Percentiles rank a stretch among this genome's conserved stretches.
Evolutionary conservation across 73 alveolate genomes (phyloP).

Genomic region (Blepharisma stoltei): DNA sequence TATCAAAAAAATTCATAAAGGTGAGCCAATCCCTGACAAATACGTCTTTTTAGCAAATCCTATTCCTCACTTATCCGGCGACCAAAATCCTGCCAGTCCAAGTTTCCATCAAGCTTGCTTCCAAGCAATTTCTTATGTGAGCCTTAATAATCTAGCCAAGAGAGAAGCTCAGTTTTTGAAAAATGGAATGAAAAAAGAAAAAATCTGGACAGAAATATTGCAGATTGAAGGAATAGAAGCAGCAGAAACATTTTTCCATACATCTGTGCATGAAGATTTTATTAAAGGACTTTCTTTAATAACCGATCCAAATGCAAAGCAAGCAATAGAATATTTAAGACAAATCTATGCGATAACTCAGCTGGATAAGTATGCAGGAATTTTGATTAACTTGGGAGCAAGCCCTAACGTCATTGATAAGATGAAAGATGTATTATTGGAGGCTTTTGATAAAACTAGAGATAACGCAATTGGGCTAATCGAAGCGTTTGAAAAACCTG

Average conservation of each 20-base stretch:
- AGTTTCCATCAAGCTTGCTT: not conserved
- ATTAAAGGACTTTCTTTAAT: slow-evolving; percentile 36
- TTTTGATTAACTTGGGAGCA: slow-evolving; percentile 31
- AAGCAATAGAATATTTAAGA: slow-evolving; percentile 21
- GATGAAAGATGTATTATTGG: slow-evolving; percentile 24
- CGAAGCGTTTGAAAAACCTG: slow-evolving; percentile 45
- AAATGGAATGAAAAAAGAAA: not conserved
- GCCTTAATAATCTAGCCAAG: not conserved
- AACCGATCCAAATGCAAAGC: slow-evolving; percentile 24
- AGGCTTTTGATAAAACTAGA: slow-evolving; percentile 32
- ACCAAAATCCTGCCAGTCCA: not conserved
- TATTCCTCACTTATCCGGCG: not conserved
- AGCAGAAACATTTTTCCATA: not conserved
- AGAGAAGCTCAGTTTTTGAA: not conserved
- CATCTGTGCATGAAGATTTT: not conserved
- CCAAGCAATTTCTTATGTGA: not conserved
- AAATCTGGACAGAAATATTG: not conserved
- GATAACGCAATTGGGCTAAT: slow-evolving; percentile 45
- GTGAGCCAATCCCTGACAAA: no score
- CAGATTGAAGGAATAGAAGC: slow-evolving; percentile 8
- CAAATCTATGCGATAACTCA: slow-evolving; percentile 33
- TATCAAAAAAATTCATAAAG: slow-evolving; percentile 24
- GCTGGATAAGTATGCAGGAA: slow-evolving; percentile 22
- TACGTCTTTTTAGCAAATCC: no score
- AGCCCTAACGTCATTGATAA: slow-evolving; percentile 25